Percentiles rank a stretch among this genome's conserved stretches.
Conservation (phyloP, 805 yeast species). For the Groenewaldozyma salmanticensis region DNA sequence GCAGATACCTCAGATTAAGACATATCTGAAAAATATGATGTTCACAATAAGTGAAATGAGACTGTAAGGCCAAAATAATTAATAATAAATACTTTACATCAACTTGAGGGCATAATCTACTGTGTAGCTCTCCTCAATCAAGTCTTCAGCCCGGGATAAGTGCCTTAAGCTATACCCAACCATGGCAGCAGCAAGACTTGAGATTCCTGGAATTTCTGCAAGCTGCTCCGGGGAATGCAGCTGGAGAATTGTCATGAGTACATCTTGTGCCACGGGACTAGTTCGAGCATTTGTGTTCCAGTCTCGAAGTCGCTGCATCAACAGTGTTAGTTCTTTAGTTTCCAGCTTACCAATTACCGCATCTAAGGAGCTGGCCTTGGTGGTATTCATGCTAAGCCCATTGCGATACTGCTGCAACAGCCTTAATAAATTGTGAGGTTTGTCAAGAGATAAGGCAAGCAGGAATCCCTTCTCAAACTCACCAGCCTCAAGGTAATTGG, state of each 20-base stretch:
- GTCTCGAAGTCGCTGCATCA: constrained; percentile 74
- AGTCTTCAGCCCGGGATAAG: constrained; percentile 59
- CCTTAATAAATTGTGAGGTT: constrained; percentile 78
- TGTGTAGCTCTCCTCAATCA: constrained; percentile 77
- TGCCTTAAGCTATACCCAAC: constrained; percentile 88
- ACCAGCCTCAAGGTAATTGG: constrained; percentile 57
- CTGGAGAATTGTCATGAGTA: constrained; percentile 55
- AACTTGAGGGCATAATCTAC: constrained; percentile 77
- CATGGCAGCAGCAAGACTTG: constrained; percentile 60
- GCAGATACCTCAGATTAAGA: too few species aligned
- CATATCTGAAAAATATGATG: too few species aligned
- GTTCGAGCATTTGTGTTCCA: constrained; percentile 91
- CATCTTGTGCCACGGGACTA: constrained; percentile 69
- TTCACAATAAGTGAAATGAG: too few species aligned
- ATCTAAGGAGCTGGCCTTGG: constrained; percentile 43
- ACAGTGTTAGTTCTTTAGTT: constrained; percentile 45
- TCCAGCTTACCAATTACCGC: constrained; percentile 51
- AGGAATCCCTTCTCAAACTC: constrained; percentile 87
- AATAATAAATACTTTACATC: constrained; percentile 28
- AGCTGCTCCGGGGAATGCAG: constrained; percentile 47
- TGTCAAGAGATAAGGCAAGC: constrained; percentile 77
- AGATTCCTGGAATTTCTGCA: constrained; percentile 56
- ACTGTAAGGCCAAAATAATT: too few species aligned
- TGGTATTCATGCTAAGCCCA: constrained; percentile 29
- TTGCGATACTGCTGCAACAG: constrained; percentile 51